A percentile compares a stretch with the other conserved stretches of the same genome.
These are phyloP conservation scores for Aureococcus anophagefferens DNA, from an alignment of 108 stramenopile species.

Conservation along the genomic window DNA sequence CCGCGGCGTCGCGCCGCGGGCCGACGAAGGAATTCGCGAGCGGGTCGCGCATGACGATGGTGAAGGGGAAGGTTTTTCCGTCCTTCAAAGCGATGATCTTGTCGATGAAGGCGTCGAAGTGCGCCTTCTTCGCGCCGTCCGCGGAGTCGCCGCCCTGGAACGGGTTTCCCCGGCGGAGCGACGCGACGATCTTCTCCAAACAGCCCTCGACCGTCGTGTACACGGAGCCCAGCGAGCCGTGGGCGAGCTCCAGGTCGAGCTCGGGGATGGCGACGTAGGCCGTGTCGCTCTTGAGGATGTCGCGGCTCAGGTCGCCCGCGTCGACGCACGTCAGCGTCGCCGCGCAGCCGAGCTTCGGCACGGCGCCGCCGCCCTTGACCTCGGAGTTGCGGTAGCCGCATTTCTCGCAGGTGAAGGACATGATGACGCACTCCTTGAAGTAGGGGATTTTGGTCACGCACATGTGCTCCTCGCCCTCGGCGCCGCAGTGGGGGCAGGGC, in stretches of 20 bases:
- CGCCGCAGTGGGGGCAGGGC: slow-evolving; percentile 37
- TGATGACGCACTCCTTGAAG: slow-evolving; percentile 86
- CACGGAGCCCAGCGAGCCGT: slow-evolving; percentile 61
- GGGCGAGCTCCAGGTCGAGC: slow-evolving; percentile 44
- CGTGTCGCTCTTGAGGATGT: slow-evolving; percentile 71
- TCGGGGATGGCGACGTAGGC: slow-evolving; percentile 66
- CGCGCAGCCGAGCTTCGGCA: slow-evolving; percentile 57
- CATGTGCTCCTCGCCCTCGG: slow-evolving; percentile 39
- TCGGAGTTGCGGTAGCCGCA: slow-evolving; percentile 65
- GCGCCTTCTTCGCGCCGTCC: slow-evolving; percentile 16
- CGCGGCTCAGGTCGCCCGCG: slow-evolving; percentile 58
- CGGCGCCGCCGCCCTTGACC: slow-evolving; percentile 77
- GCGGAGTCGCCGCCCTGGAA: slow-evolving; percentile 63
- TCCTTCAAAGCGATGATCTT: slow-evolving; percentile 35
- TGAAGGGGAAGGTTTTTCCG: slow-evolving; percentile 62
- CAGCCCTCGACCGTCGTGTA: slow-evolving; percentile 82
- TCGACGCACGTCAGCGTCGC: slow-evolving; percentile 40
- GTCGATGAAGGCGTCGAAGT: slow-evolving; percentile 38
- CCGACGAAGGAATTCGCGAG: slow-evolving; percentile 79
- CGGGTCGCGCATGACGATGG: slow-evolving; percentile 64
- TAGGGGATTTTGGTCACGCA: slow-evolving; percentile 77
- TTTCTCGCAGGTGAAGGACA: slow-evolving; percentile 65
- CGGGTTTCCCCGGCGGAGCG: slow-evolving; percentile 53
- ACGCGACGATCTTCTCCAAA: slow-evolving; percentile 52
- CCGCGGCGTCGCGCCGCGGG: slow-evolving; percentile 19